phyloP scores from a whole-genome alignment of 73 alveolate species.

The Stentor roeselii region DNA sequence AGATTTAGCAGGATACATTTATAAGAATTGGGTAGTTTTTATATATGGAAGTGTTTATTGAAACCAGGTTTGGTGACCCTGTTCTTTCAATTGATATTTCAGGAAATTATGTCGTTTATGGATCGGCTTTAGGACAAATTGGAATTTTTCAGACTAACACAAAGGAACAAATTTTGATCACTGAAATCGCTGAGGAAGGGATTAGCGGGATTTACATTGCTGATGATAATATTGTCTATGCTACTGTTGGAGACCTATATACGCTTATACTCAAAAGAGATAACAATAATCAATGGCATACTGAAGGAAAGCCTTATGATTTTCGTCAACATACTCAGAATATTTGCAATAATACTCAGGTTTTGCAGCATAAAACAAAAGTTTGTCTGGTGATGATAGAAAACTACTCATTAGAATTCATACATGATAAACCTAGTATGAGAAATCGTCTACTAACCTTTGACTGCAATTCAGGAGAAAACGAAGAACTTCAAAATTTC shows the following conservation, averaged over 20 bases:
- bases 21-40: too few species aligned
- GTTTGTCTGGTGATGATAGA: background rate
- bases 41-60: constrained; percentile 6
- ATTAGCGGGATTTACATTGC: background rate
- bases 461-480: background rate
- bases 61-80: constrained; percentile 26
- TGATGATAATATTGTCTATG: background rate
- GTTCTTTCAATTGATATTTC: background rate
- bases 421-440: background rate
- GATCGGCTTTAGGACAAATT: constrained; percentile 14
- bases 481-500: background rate
- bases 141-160: background rate
- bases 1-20: too few species aligned
- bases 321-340: background rate
- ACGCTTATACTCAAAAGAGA: background rate
- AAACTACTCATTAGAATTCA: background rate
- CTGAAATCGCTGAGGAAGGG: constrained; percentile 22
- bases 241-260: constrained; percentile 11
- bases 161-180: background rate
- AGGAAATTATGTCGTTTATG: constrained; percentile 8
- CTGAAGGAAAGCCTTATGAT: background rate
- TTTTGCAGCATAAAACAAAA: constrained; percentile 11
- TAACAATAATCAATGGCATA: background rate
- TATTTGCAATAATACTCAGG: background rate
- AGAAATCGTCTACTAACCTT: background rate